Evolutionary conservation across 306 rosid species (phyloP), one percentile per base, ranked within the genome.

Genomic region (Gastrolobium bilobum): DNA sequence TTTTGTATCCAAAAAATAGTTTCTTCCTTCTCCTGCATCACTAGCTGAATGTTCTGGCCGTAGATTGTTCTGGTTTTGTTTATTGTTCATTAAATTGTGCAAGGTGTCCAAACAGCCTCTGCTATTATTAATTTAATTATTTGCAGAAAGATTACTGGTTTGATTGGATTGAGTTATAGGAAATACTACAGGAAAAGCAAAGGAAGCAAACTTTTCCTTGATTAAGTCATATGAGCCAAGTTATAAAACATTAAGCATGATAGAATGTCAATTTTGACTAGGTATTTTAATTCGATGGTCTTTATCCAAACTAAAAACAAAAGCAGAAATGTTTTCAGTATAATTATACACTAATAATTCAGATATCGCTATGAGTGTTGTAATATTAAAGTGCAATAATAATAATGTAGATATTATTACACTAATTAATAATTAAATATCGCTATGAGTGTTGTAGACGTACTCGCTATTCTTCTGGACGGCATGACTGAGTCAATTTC

Each of bases 401-500:
- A 20, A 20, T 20, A 20, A 20, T 20, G 26, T 20, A 20, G 26
- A 20, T 20, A 20, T 20, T 20, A 20, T 20, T 20, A 20, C 26
- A 20, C 26, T 20, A 20, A 20, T 20, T 20, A 20, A 20, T 20
- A 20, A 20, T 20, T 20, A 20, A 20, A 20, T 20, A 20, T 20
- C 26, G 26, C 26, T 20, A 20, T 20, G 26, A 20, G 26, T 20
- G 40, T 63, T 29, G 63, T 61, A 37, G 44, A 59, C 48, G 52
- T 58, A 50, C 73, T 80, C 73, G 88, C 81, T 86, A 81, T 83
- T 81, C 37, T 88, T 78, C 56, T 68, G 54, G 84, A 46, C 71
- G 73, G 63, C 79, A 81, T 77, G 83, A 61, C 50, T 58, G 47
- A 59, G 82, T 75, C 84, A 70, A 43, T 29, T 60, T 78, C 81